phyloP scores from a whole-genome alignment of 2,329 filamentous ascomycete species.

The Penicillium frequentans region DNA sequence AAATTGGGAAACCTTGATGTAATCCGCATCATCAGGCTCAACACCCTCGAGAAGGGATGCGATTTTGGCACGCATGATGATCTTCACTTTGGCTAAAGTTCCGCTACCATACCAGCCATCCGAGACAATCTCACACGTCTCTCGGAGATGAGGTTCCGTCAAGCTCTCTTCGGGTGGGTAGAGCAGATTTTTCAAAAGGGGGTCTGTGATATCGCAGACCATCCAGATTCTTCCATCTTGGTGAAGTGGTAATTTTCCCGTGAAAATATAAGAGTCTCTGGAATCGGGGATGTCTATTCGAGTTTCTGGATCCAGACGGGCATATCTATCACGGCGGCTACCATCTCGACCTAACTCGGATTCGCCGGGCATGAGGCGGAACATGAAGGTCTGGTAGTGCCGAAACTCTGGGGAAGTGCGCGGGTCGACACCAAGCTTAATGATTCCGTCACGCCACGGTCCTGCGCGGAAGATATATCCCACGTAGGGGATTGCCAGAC shows the following conservation, averaged over 20 bases:
- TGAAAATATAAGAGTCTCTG: slow-evolving; percentile 67
- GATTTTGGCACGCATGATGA: slow-evolving; percentile 86
- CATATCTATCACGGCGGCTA: slow-evolving; percentile 30
- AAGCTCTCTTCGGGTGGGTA: slow-evolving; percentile 54
- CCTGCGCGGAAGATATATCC: slow-evolving; percentile 92
- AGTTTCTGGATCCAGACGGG: slow-evolving; percentile 15
- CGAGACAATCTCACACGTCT: slow-evolving; percentile 56
- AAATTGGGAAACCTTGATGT: slow-evolving; percentile 36
- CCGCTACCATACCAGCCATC: slow-evolving; percentile 87
- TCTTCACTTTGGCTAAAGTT: slow-evolving; percentile 77
- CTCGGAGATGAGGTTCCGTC: slow-evolving; percentile 47
- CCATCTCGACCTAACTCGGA: slow-evolving; percentile 33
- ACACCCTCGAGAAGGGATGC: slow-evolving; percentile 57
- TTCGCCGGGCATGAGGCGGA: slow-evolving; percentile 61
- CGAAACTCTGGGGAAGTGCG: slow-evolving; percentile 73
- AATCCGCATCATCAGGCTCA: slow-evolving; percentile 35
- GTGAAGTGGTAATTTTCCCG: slow-evolving; percentile 67
- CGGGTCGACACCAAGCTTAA: slow-evolving; percentile 84
- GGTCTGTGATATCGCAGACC: slow-evolving; percentile 86
- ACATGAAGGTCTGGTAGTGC: slow-evolving; percentile 84
- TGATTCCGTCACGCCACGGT: slow-evolving; percentile 85
- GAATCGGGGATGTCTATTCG: neutral
- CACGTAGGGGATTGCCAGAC: slow-evolving; percentile 76
- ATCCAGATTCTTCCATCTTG: slow-evolving; percentile 91
- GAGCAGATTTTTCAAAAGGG: slow-evolving; percentile 66